Evolutionary conservation across 306 rosid species (phyloP).

Genomic region (Hylodesmum podocarpum): DNA sequence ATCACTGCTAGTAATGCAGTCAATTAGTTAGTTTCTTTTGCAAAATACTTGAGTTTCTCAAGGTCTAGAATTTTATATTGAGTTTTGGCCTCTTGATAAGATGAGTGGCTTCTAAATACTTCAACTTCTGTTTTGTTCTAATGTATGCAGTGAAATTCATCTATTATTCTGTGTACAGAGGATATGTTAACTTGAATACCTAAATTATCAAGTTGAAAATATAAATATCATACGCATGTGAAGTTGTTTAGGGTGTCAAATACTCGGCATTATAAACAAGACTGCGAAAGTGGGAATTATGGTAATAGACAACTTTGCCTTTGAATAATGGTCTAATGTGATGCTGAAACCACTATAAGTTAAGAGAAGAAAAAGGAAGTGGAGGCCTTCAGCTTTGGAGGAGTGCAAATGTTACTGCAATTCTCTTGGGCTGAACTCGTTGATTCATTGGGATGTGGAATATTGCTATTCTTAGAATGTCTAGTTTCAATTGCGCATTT

Average conservation of each 20-base stretch:
- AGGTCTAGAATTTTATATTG: background rate
- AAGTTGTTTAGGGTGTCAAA: background rate
- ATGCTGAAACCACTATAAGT: background rate
- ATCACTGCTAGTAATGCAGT: background rate
- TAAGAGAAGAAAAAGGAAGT: background rate
- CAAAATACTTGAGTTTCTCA: background rate
- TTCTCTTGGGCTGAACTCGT: conserved; percentile 15
- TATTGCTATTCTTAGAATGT: conserved; percentile 4
- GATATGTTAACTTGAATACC: background rate
- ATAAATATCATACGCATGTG: background rate
- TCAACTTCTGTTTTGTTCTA: background rate
- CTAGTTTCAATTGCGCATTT: background rate
- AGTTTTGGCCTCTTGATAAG: background rate
- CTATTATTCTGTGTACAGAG: background rate
- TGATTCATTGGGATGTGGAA: background rate
- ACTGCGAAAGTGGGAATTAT: background rate
- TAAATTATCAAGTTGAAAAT: background rate
- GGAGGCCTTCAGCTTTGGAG: background rate
- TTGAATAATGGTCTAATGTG: background rate
- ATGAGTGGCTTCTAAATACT: background rate
- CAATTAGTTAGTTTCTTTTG: background rate
- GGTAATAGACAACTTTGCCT: background rate
- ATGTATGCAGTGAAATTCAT: background rate
- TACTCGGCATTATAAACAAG: conserved; percentile 9
- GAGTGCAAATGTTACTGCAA: background rate